Base-by-base conservation (phyloP, 495 filamentous ascomycete species). In the Aspergillus indologenus region DNA sequence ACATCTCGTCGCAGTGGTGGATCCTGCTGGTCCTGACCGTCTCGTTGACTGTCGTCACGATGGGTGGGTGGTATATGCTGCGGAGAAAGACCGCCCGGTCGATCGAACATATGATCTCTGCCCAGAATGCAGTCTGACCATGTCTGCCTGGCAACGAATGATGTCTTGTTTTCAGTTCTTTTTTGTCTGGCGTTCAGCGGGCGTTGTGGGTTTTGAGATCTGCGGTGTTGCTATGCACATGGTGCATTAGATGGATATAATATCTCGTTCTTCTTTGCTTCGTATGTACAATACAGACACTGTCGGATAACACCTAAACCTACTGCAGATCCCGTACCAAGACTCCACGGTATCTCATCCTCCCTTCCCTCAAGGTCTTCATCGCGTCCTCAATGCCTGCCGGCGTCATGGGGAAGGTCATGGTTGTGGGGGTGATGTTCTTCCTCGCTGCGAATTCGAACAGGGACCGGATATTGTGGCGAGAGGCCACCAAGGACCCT, bases 331-430 rank as follows among this genome's bases (percentile, higher is more conserved):
- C 40, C 17, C 19, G 23, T 2, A 56, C 24, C 9, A 54, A 20
- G 18, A 60, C 81, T 58, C 69, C 82, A 7, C 82, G 65, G 63
- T 83, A 86, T 52, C 79, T 68, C 59, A 86, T 74, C 40, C 77
- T 68, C 0, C 82, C 81, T 7, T 72, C 54, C 8, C 75, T 70
- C 60, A 85, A 62, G 53, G 66, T 76, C 23, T 76, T 58, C 75
- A 85, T 75, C 7, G 75, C 75, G 50, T 79, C 66, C n/a, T 68
- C 71, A 47, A 85, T 81, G 5, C 83, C 83, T 48, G 78, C 73
- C 43, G 71, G 71, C 0, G 71, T 80, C 79, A 85, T 78, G 0
- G 80, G 79, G 61, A 79, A 84, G 42, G 62, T 68, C 68, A 76
- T 61, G 7, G 76, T 64, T 15, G 78, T 69, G 14, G 81, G 80